Conservation (phyloP, 495 filamentous ascomycete species). For the Podospora tetraspora region DNA sequence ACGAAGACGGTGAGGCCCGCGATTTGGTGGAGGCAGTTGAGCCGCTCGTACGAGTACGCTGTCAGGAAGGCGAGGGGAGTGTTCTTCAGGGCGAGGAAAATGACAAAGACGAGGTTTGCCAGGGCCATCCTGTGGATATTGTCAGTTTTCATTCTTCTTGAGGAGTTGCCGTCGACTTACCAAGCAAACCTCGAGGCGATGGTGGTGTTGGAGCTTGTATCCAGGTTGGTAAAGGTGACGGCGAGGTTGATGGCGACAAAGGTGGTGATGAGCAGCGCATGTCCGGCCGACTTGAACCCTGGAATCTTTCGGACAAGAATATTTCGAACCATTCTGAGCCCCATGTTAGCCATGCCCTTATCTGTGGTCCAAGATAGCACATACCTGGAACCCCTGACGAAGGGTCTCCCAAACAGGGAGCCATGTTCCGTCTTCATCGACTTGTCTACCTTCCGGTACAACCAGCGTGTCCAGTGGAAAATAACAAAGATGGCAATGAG, state of each 20-base stretch:
- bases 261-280: slow-evolving; percentile 41
- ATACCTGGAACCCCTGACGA: slow-evolving; percentile 27
- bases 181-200: slow-evolving; percentile 45
- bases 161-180: slow-evolving; percentile 29
- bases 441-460: slow-evolving; percentile 21
- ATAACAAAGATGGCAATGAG: slow-evolving; percentile 50
- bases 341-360: slow-evolving; percentile 5
- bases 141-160: slow-evolving; percentile 8
- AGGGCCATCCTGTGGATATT: slow-evolving; percentile 45
- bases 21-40: slow-evolving; percentile 55
- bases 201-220: slow-evolving; percentile 28
- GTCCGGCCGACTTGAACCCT: slow-evolving; percentile 50
- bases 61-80: slow-evolving; percentile 54
- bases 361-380: background rate
- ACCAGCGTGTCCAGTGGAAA: slow-evolving; percentile 42
- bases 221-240: slow-evolving; percentile 44
- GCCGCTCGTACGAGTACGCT: slow-evolving; percentile 55
- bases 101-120: slow-evolving; percentile 49
- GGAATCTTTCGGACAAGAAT: slow-evolving; percentile 41
- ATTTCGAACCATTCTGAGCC: slow-evolving; percentile 31
- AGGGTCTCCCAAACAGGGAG: slow-evolving; percentile 21
- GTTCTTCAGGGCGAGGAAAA: slow-evolving; percentile 57
- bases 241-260: slow-evolving; percentile 50
- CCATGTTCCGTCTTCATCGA: slow-evolving; percentile 13
- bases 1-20: slow-evolving; percentile 51